Conservation (phyloP, 345 rosid species). For the Euclidium syriacum region DNA sequence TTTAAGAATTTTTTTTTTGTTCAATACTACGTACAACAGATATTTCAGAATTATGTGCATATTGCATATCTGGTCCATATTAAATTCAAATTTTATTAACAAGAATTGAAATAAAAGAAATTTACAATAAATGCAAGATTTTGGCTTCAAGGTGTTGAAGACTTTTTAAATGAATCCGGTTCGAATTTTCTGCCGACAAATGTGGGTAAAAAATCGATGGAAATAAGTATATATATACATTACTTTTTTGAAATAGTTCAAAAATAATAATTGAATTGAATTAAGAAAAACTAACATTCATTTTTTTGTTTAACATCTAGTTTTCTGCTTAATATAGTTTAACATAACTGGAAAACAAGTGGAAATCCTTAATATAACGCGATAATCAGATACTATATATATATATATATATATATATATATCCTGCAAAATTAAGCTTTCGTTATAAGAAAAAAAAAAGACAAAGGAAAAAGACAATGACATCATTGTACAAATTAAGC, state of each 20-base stretch:
- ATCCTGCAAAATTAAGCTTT: not conserved
- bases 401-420: too few relatives aligned
- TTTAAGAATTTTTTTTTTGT: too few relatives aligned
- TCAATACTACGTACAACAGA: not conserved
- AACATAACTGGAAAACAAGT: not conserved
- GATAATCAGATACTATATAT: slow-evolving; percentile 3
- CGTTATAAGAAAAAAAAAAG: not conserved
- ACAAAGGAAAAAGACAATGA: not conserved
- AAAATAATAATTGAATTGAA: too few relatives aligned
- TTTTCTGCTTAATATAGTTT: not conserved
- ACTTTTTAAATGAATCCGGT: too few relatives aligned
- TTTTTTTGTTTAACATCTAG: not conserved
- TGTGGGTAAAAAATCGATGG: too few relatives aligned
- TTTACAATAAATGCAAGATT: slow-evolving; percentile 1
- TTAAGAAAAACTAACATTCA: too few relatives aligned
- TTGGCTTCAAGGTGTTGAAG: too few relatives aligned
- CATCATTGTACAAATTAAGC: slow-evolving; percentile 18
- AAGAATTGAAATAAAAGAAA: not conserved
- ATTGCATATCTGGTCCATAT: not conserved
- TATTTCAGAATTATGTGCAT: not conserved
- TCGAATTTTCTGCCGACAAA: too few relatives aligned
- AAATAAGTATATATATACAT: too few relatives aligned
- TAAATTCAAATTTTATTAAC: not conserved
- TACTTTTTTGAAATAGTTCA: too few relatives aligned
- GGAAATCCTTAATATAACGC: not conserved